Base-by-base conservation (phyloP, 176 grass and related monocot species). In the Eleusine coracana region DNA sequence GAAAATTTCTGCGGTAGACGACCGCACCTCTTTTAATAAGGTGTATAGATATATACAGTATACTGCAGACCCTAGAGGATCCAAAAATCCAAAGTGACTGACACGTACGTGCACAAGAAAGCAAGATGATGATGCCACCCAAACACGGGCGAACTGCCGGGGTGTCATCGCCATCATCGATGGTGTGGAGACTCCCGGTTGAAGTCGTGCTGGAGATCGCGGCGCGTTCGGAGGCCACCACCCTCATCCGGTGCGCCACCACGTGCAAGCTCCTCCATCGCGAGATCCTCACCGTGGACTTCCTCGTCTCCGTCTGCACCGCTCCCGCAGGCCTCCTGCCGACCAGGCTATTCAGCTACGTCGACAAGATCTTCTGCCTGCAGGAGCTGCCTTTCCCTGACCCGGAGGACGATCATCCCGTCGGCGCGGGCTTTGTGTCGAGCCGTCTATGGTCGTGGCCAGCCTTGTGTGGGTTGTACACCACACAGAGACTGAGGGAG, bases 191-290 rank as follows among this genome's bases (percentile, higher is more conserved):
- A 10, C 76, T 79, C 0, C 76, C 59, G 42, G 4, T 42, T 41
- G 42, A 50, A 2, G 15, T 79, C 76, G 11, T 76, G 54, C 52
- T 66, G 25, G 76, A 66, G 61, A 79, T 79, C 61, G 44, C 28
- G 16, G 27, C 28, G 18, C 76, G 28, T 16, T n/a, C 27, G 0
- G 61, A 79, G 27, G 16, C 25, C 10, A 27, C 2, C 14, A 50
- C 60, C 42, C 20, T 79, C 60, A 2, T 79, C 61, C 61, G 44
- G 16, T 66, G 41, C 44, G 76, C 76, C 42, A 61, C 44, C 76
- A 10, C 61, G 3, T 79, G 60, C 60, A 79, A 79, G 76, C 27
- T 1, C 16, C 28, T 79, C 61, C 61, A 61, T 4, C 60, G 31
- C 28, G 28, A 34, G 17, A 75, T 75, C 50, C 34, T 58, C 51